Evolutionary conservation across 2,329 filamentous ascomycete genomes (phyloP), one percentile per base, ranked within the genome.

Genomic region (Delphinella strobiligena): DNA sequence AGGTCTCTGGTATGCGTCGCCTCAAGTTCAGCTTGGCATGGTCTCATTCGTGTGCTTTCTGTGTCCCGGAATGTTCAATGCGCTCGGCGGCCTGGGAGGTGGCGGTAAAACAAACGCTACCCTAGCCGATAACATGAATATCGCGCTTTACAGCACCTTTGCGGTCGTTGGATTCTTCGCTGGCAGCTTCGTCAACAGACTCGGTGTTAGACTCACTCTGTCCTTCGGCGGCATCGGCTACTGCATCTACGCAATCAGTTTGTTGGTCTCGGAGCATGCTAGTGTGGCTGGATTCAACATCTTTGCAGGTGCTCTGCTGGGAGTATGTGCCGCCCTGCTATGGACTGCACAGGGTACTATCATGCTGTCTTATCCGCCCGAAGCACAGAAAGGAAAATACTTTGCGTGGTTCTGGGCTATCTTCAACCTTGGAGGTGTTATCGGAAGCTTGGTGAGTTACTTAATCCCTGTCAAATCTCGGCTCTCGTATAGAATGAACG

Each of bases 331-430:
- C 34, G 83, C 80, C 54, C 68, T 89, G 31, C 68, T 91, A 29
- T 91, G 84, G 84, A 80, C 80, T 24, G 84, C 81, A 1, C 83
- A 89, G 62, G 83, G 84, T 44, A 78, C 82, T 43, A 84, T 88
- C 54, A 88, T 89, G 80, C 89, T 93, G 76, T 78, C 82, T 30
- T 94, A 94, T 59, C 87, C 87, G 2, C 68, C 74, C 15, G 88
- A 94, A 62, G 61, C 75, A 22, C 74, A 76, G 47, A 94, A 94
- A 69, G 88, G 88, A 32, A 78, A 80, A 44, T 94, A 86, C 60
- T 93, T 94, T 58, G 82, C 82, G 45, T 79, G 78, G 66, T 94
- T 94, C 64, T 94, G 88, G 88, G 78, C 87, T 59, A 93, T 95
- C 54, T 95, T 94, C 71, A 94, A 94, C 62, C 61, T 88, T 43